Base-by-base conservation (phyloP, 495 filamentous ascomycete genomes). In the Talaromyces proteolyticus region DNA sequence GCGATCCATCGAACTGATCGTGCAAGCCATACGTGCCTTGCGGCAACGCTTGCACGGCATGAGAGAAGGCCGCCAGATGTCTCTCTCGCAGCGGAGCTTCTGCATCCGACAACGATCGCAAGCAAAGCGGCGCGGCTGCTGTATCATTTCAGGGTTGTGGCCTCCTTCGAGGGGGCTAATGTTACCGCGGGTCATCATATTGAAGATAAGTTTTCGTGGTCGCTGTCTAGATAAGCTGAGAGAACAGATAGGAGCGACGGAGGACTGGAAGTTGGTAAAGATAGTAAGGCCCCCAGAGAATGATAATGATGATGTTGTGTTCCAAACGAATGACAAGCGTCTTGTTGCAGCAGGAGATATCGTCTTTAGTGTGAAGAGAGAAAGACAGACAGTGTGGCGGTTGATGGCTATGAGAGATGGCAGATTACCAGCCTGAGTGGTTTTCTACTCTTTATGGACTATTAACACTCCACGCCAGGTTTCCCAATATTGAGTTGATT, bases 31-130 rank as follows among this genome's bases (percentile, higher is more conserved):
- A 25, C 29, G 42, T 10, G 42, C 42, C 26, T 45, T 52, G 16
- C 50, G 50, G 34, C 50, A 52, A 12, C 50, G 50, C 34, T 47
- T 52, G 43, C 50, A 52, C 25, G 50, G 43, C 50, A 45, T 52
- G 10, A 52, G 42, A 46, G 50, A 39, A n/a, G 42, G 42, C 18
- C 43, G 45, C 50, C 50, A 52, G 19, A 37, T 40, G 50, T 52
- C 50, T 25, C 49, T 52, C 11, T 52, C 50, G 26, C 50, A 52
- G 37, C 50, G 50, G 16, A 52, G 42, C 42, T 52, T 52, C 43
- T 52, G 50, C 50, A 46, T 46, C 23, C 50, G 50, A n/a, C 50
- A 52, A 22, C 50, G 42, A 21, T 52, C 50, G 36, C 50, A 52
- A 21, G 50, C 50, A 52, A 52, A 52, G 6, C 50, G 50, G n/a